Conservation (phyloP, 345 rosid genomes). For the Citrus inodora region DNA sequence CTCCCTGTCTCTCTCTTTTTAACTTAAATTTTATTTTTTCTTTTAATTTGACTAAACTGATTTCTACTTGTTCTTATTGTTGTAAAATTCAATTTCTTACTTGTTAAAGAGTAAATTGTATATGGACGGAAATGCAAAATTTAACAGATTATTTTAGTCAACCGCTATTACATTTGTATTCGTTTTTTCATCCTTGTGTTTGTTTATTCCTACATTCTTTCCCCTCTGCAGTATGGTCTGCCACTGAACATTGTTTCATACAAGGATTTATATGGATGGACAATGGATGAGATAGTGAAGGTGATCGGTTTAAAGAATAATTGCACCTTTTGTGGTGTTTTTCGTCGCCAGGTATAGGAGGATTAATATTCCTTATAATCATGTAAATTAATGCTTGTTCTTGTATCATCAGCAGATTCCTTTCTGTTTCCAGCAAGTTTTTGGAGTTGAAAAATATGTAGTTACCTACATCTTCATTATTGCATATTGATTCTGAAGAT, state of each 20-base stretch:
- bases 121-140: not conserved
- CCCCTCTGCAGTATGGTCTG: slow-evolving; percentile 60
- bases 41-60: not conserved
- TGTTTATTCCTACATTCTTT: not conserved
- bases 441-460: not conserved
- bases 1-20: too few relatives aligned
- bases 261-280: slow-evolving; percentile 98
- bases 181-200: not conserved
- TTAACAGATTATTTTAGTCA: not conserved
- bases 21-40: not conserved
- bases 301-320: slow-evolving; percentile 92
- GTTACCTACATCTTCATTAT: not conserved
- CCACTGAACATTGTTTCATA: slow-evolving; percentile 87
- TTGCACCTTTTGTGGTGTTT: slow-evolving; percentile 96
- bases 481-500: not conserved
- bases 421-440: not conserved
- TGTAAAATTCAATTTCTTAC: not conserved
- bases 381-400: not conserved
- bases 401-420: too few relatives aligned
- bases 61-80: not conserved
- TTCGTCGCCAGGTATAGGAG: slow-evolving; percentile 77
- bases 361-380: not conserved
- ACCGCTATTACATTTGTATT: not conserved
- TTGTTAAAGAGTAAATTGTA: not conserved
- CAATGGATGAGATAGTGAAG: slow-evolving; percentile 97